A percentile compares a stretch with the other conserved stretches of the same genome.
These are phyloP conservation scores for Coffea humblotiana DNA, from an alignment of 305 asterid species.

Conservation along the genomic window DNA sequence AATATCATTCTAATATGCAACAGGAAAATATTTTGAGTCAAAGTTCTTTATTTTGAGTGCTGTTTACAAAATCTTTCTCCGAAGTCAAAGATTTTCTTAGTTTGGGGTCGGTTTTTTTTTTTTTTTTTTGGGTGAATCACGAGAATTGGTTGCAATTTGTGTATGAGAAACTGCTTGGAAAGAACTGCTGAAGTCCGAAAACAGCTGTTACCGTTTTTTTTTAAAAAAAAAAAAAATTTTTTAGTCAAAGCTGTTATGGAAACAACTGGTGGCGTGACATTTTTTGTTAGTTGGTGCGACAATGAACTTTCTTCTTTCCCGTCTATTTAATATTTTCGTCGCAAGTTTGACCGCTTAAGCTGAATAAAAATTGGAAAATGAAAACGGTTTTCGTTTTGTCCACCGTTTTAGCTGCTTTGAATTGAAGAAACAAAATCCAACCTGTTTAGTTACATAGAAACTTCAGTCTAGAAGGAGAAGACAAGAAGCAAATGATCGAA, in stretches of 20 bases:
- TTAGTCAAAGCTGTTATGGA: conserved; percentile 8
- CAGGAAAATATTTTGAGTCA: neutral
- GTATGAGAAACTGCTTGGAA: neutral
- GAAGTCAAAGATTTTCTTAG: neutral
- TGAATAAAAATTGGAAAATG: neutral
- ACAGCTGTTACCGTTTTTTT: neutral
- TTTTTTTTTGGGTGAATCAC: neutral
- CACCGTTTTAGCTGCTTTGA: neutral
- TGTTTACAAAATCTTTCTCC: no score
- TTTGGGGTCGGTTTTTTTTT: neutral
- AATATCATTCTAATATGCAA: neutral
- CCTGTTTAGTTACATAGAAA: neutral
- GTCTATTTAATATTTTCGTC: no score
- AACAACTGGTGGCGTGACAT: neutral
- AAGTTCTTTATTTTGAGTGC: no score
- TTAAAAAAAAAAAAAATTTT: neutral
- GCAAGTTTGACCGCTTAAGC: neutral
- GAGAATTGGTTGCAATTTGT: neutral
- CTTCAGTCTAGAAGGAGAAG: no score
- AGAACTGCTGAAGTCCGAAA: neutral
- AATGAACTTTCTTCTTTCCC: neutral
- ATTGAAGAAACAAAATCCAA: neutral
- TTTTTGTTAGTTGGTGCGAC: neutral
- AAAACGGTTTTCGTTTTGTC: neutral
- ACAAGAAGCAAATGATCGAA: no score